A percentile compares a stretch with the other conserved stretches of the same genome.
phyloP scores from a whole-genome alignment of 2,329 filamentous ascomycete species.

The Scolecobasidium constrictum region DNA sequence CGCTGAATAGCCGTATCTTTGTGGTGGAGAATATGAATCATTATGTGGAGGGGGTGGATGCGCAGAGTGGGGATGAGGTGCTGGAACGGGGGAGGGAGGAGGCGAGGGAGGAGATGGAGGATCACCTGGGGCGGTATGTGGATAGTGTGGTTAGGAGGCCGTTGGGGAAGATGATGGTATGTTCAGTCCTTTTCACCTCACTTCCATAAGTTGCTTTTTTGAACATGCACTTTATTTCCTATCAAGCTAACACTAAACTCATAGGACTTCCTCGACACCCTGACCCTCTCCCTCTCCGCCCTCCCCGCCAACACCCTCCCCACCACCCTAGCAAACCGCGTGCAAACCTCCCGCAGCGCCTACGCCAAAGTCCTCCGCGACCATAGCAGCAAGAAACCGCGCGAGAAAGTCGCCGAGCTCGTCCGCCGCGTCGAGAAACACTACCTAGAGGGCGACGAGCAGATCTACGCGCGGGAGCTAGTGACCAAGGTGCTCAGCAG shows the following conservation, averaged over 20 bases:
- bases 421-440: constrained; percentile 94
- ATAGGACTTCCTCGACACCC: constrained; percentile 73
- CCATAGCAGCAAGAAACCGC: constrained; percentile 75
- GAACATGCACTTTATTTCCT: neutral
- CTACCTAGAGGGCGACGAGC: constrained; percentile 81
- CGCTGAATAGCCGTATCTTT: constrained; percentile 92
- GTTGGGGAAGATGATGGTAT: constrained; percentile 68
- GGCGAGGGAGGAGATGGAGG: constrained; percentile 65
- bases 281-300: constrained; percentile 59
- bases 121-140: constrained; percentile 82
- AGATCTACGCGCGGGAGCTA: constrained; percentile 48
- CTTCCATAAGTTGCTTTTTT: too few species aligned
- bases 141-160: constrained; percentile 80
- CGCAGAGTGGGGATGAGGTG: constrained; percentile 59
- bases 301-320: constrained; percentile 32
- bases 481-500: constrained; percentile 50
- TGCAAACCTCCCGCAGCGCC: constrained; percentile 68
- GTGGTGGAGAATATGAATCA: constrained; percentile 99
- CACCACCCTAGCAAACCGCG: constrained; percentile 60
- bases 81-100: constrained; percentile 74
- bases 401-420: constrained; percentile 80
- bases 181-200: constrained; percentile 13
- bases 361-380: constrained; percentile 78
- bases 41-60: constrained; percentile 83
- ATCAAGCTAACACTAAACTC: constrained; percentile 11